Percentiles rank a stretch among this genome's conserved stretches.
These are phyloP conservation scores for Starmera stellimalicola DNA, from an alignment of 1,139 yeast genomes.

Conservation along the genomic window DNA sequence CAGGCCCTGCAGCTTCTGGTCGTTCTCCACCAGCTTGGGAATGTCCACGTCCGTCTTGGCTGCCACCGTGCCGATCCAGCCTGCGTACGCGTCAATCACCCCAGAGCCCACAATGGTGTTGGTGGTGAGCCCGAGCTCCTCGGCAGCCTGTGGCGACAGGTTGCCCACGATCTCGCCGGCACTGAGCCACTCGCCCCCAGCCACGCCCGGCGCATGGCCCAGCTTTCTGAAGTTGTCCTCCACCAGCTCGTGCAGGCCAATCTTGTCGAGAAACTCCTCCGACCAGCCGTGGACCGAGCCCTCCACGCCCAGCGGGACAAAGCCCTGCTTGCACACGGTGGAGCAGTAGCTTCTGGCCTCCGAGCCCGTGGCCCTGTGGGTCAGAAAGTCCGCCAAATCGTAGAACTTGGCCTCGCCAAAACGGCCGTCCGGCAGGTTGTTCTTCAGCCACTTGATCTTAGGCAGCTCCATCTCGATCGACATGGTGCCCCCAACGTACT, in stretches of 20 bases:
- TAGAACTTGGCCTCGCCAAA: slow-evolving; percentile 72
- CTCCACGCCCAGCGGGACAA: slow-evolving; percentile 86
- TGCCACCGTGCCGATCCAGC: slow-evolving; percentile 98
- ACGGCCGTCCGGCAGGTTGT: slow-evolving; percentile 56
- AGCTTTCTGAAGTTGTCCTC: slow-evolving; percentile 68
- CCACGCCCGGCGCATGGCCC: slow-evolving; percentile 74
- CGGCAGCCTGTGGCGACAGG: slow-evolving; percentile 59
- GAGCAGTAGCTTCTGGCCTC: slow-evolving; percentile 87
- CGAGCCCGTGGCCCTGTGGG: slow-evolving; percentile 81
- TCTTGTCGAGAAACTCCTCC: slow-evolving; percentile 52
- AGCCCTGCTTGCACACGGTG: slow-evolving; percentile 92
- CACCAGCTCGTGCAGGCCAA: slow-evolving; percentile 69
- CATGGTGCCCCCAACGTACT: slow-evolving; percentile 96
- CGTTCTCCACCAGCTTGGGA: slow-evolving; percentile 95
- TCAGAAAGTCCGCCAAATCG: slow-evolving; percentile 84
- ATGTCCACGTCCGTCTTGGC: slow-evolving; percentile 94
- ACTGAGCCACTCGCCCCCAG: slow-evolving; percentile 55
- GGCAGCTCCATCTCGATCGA: slow-evolving; percentile 98
- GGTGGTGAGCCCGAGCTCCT: slow-evolving; percentile 71
- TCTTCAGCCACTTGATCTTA: slow-evolving; percentile 92
- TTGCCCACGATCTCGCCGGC: slow-evolving; percentile 88
- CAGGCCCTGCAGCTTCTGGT: slow-evolving; percentile 45
- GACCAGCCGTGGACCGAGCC: slow-evolving; percentile 88
- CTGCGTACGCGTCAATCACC: slow-evolving; percentile 96
- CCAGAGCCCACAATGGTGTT: slow-evolving; percentile 87